Evolutionary conservation across 345 rosid genomes (phyloP).

Genomic region (Sonneratia alba): DNA sequence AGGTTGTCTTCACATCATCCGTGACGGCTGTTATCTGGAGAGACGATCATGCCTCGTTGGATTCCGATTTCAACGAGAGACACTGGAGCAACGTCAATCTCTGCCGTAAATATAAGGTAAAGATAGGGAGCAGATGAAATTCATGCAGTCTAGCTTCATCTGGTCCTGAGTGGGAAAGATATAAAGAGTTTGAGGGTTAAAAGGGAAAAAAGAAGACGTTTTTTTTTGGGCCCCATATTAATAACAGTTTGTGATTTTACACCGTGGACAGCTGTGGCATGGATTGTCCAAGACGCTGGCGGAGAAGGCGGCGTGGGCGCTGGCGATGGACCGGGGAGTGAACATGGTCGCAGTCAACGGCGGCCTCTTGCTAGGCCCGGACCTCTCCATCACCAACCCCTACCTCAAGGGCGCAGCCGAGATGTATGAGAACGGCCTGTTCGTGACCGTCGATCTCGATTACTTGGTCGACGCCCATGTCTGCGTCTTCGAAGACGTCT

Average conservation of each 20-base stretch:
- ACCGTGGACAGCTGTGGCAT: constrained; percentile 44
- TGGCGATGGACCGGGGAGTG: constrained; percentile 65
- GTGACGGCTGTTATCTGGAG: constrained; percentile 45
- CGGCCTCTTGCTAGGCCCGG: constrained; percentile 40
- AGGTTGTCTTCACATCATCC: constrained; percentile 64
- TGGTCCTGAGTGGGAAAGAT: no score
- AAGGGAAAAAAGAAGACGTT: not conserved
- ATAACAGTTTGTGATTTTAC: no score
- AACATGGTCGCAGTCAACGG: constrained; percentile 53
- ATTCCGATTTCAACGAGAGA: constrained; percentile 33
- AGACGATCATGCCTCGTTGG: constrained; percentile 18
- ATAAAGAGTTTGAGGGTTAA: no score
- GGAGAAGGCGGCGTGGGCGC: constrained; percentile 69
- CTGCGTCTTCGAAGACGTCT: constrained; percentile 41
- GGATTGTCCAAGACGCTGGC: constrained; percentile 51
- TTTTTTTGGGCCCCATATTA: no score
- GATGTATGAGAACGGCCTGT: constrained; percentile 58
- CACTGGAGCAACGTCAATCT: constrained; percentile 44
- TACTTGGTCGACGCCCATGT: constrained; percentile 50
- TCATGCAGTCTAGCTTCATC: no score
- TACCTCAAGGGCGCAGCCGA: constrained; percentile 66
- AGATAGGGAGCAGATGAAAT: no score
- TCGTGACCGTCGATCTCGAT: constrained; percentile 40
- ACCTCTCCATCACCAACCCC: constrained; percentile 32
- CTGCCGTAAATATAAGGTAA: constrained; percentile 50